Conservation (phyloP, 306 rosid genomes). For the Gynostemma pentaphyllum region DNA sequence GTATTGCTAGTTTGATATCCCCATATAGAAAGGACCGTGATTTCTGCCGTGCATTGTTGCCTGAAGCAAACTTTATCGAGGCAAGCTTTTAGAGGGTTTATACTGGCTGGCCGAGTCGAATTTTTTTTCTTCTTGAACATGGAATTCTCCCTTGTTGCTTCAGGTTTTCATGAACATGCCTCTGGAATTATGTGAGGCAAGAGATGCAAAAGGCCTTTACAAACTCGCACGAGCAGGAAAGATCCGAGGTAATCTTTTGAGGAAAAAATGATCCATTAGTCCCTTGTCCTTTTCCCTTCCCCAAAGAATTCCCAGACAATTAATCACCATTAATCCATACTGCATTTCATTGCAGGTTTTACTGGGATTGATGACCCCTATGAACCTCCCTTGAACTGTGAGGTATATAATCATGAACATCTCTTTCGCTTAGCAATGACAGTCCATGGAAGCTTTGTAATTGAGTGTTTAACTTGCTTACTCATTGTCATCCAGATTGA, state of each 20-base stretch:
- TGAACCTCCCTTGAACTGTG: constrained; percentile 64
- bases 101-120: constrained; percentile 3
- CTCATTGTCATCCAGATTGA: constrained; percentile 34
- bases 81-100: constrained; percentile 23
- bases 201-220: constrained; percentile 86
- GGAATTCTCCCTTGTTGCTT: constrained; percentile 8
- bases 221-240: constrained; percentile 88
- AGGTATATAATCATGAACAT: constrained; percentile 29
- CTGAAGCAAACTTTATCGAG: constrained; percentile 57
- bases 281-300: too few relatives aligned
- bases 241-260: constrained; percentile 47
- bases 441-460: background rate
- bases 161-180: constrained; percentile 91
- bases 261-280: too few relatives aligned
- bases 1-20: constrained; percentile 73
- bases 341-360: constrained; percentile 41
- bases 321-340: too few relatives aligned
- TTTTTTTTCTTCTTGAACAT: constrained; percentile 11
- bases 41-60: constrained; percentile 59
- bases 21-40: constrained; percentile 67
- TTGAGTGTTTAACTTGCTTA: too few relatives aligned
- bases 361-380: constrained; percentile 88
- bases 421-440: background rate
- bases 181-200: constrained; percentile 54
- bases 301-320: background rate